Percentiles rank a stretch among this genome's conserved stretches.
Evolutionary conservation across 2,329 filamentous ascomycete species (phyloP).

Genomic region (Graphiopsis chlorocephala): DNA sequence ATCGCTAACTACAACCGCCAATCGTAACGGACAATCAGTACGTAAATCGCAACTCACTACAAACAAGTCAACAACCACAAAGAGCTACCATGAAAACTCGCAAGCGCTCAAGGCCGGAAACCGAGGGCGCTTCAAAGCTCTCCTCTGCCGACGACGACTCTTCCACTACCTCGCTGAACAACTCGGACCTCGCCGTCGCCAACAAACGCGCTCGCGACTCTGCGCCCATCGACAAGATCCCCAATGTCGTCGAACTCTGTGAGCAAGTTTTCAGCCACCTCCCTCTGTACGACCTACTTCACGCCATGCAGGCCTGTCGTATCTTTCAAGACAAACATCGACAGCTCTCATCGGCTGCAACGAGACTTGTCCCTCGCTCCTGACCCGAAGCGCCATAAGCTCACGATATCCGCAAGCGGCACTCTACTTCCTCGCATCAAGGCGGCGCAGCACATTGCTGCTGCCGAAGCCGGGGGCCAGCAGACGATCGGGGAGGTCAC

Average conservation of each 20-base stretch:
- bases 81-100: background rate
- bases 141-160: background rate
- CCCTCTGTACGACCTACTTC: background rate
- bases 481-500: background rate
- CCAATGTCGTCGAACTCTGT: background rate
- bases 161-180: background rate
- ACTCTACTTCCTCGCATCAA: background rate
- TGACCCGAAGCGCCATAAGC: background rate
- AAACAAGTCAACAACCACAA: background rate
- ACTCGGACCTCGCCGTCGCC: background rate
- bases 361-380: background rate
- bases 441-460: background rate
- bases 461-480: background rate
- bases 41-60: too few species aligned
- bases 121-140: background rate
- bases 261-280: background rate
- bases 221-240: background rate
- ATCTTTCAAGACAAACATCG: background rate
- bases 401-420: background rate
- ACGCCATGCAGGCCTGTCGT: background rate
- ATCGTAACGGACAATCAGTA: too few species aligned
- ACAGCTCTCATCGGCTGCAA: background rate
- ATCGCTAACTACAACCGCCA: background rate
- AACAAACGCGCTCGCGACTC: background rate
- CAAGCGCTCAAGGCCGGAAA: background rate